Evolutionary conservation across 148 eudicot genomes (phyloP), one percentile per base, ranked within the genome.

Genomic region (Gaultheria prostrata): DNA sequence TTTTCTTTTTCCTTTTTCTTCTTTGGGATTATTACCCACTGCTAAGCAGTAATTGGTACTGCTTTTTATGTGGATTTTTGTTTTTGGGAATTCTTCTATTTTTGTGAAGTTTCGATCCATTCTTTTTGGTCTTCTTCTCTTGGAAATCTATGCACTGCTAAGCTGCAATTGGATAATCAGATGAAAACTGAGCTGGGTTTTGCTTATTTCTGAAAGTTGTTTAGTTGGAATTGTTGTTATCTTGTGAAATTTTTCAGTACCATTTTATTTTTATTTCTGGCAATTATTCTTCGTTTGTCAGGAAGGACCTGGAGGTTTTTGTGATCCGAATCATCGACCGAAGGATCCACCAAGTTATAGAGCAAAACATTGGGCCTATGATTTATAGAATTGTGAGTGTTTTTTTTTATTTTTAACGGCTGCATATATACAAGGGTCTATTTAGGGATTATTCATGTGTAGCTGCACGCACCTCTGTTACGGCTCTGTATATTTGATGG

Each of bases 281-380:
- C 72, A 11, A 12, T 67, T 63, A 1, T 63, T 28, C 70, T 63
- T 63, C 32, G 11, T 26, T 28, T 11, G 17, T 63, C 72, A 67
- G 72, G 72, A 67, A 67, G 18, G 72, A 67, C 35, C 72, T 67
- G 17, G 72, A 67, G 72, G 72, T 26, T 67, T 10, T 67, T 11
- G 35, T 65, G 71, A 65, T 65, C 71, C 6, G 32, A 65, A 3
- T 10, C 6, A 6, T n/a, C n/a, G n/a, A n/a, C n/a, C n/a, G n/a
- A n/a, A n/a, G n/a, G n/a, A n/a, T 67, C 35, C 72, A 28, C 33
- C 72, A 67, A 28, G 72, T 67, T 67, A 26, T 67, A 3, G 72
- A 67, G 72, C 72, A 67, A 26, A 67, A 28, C 35, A 13, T 67
- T 26, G 17, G 12, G 18, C 72, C 72, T 67, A 12, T 11, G 72